Evolutionary conservation across 139 green algal genomes (phyloP), one percentile per base, ranked within the genome.

Genomic region (Tetraselmis striata): DNA sequence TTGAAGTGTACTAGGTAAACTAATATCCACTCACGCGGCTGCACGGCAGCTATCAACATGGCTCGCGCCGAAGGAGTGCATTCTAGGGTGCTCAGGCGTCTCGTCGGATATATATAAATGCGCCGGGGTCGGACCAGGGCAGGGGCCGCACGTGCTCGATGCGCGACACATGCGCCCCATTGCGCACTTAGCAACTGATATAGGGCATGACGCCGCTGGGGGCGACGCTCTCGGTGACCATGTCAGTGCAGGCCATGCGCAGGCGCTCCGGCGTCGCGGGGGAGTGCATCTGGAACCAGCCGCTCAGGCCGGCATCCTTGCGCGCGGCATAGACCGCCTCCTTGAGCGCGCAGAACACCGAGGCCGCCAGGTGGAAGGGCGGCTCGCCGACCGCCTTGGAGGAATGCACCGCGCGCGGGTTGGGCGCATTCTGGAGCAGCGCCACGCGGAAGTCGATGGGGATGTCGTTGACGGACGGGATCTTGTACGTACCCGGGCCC

Each of bases 301-400:
- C 93, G 2, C 1, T 28, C 1, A 80, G 32, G 28, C 87, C 90
- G 11, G 81, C 83, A 0, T 90, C 92, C 28, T 84, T 76, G 2
- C 95, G 88, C 0, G 91, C 92, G 0, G 91, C 87, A 31, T 94
- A 94, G 31, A 95, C 87, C 0, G 95, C 95, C 2, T 98, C 91
- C 86, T 98, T 97, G 29, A 98, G 88, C 0, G 96, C 95, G 75
- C 96, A 98, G 79, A 96, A 97, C 30, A 95, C 95, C 1, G 89
- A 94, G 18, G 91, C 89, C 0, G 91, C 94, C 79, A 99, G 88
- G 85, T 96, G 94, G 85, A 99, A 95, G 2, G 96, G 96, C 23
- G 96, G 96, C 89, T 99, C 96, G 0, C 96, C 96, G 1, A 99
- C 93, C 25, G 96, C 96, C 88, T 99, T 99, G 82, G 90, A 96